These are phyloP conservation scores for Botrytis hyacinthi DNA, from an alignment of 2,329 filamentous ascomycete species.

Conservation along the genomic window DNA sequence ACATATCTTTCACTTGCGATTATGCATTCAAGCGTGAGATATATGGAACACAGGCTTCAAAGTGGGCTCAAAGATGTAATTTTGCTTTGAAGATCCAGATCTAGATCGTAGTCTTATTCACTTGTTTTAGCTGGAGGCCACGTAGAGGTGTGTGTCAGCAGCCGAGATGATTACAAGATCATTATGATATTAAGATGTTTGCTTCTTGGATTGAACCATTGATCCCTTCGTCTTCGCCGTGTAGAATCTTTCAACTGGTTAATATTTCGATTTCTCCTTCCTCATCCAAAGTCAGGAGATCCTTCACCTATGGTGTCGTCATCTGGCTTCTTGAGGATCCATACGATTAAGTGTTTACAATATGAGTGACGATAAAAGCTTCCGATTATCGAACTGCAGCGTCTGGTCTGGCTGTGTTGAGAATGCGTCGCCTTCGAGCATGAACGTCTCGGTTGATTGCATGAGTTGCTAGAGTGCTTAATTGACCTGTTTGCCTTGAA, in stretches of 20 bases:
- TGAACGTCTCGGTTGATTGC: neutral
- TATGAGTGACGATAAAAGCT: neutral
- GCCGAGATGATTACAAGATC: neutral
- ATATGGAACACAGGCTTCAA: neutral
- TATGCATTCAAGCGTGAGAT: neutral
- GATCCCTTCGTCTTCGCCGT: neutral
- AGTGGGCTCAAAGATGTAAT: neutral
- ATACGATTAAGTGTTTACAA: neutral
- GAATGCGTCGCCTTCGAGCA: neutral
- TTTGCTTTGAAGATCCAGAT: neutral
- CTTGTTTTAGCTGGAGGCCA: neutral
- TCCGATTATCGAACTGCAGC: neutral
- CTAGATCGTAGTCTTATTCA: neutral
- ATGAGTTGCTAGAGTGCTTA: neutral
- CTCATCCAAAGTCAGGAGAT: neutral
- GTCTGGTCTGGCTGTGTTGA: neutral
- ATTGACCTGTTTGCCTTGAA: neutral
- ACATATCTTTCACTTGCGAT: neutral
- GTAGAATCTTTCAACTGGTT: neutral
- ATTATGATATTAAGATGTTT: neutral
- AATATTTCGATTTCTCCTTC: neutral
- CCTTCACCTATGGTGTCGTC: neutral
- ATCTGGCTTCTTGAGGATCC: neutral
- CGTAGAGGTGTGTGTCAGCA: neutral
- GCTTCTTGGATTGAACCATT: neutral